Conservation (phyloP, 1,139 yeast species). For the Taiozyma sp. region DNA sequence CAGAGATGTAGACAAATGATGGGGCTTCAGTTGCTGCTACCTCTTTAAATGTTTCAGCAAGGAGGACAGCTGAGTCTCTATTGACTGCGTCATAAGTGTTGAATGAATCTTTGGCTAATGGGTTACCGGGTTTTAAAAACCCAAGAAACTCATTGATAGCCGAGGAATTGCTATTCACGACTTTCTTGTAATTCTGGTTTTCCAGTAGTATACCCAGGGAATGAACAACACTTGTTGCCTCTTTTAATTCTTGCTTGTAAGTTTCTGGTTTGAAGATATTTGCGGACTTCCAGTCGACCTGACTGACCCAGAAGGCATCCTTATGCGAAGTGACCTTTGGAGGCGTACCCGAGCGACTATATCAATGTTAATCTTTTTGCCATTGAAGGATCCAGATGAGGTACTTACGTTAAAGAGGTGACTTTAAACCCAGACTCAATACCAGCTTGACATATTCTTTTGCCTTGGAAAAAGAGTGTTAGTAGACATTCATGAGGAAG, state of each 20-base stretch:
- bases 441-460: slow-evolving; percentile 69
- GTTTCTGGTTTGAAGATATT: slow-evolving; percentile 63
- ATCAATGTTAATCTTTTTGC: background rate
- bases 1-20: slow-evolving; percentile 73
- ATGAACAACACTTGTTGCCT: slow-evolving; percentile 72
- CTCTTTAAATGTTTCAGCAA: slow-evolving; percentile 53
- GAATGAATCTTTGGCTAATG: slow-evolving; percentile 44
- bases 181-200: slow-evolving; percentile 57
- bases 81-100: slow-evolving; percentile 60
- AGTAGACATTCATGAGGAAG: background rate
- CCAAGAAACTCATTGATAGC: slow-evolving; percentile 17
- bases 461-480: slow-evolving; percentile 33
- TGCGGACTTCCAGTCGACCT: slow-evolving; percentile 67
- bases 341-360: slow-evolving; percentile 48
- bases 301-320: slow-evolving; percentile 44
- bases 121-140: slow-evolving; percentile 37
- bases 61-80: slow-evolving; percentile 60
- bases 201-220: slow-evolving; percentile 74
- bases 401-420: slow-evolving; percentile 48
- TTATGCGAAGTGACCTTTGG: slow-evolving; percentile 33
- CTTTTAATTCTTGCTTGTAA: slow-evolving; percentile 42
- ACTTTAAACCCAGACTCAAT: slow-evolving; percentile 59
- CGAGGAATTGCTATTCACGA: slow-evolving; percentile 39
- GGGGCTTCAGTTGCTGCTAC: slow-evolving; percentile 27
- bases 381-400: background rate